These are phyloP conservation scores for Psophocarpus tetragonolobus DNA, from an alignment of 306 rosid genomes.

Conservation along the genomic window DNA sequence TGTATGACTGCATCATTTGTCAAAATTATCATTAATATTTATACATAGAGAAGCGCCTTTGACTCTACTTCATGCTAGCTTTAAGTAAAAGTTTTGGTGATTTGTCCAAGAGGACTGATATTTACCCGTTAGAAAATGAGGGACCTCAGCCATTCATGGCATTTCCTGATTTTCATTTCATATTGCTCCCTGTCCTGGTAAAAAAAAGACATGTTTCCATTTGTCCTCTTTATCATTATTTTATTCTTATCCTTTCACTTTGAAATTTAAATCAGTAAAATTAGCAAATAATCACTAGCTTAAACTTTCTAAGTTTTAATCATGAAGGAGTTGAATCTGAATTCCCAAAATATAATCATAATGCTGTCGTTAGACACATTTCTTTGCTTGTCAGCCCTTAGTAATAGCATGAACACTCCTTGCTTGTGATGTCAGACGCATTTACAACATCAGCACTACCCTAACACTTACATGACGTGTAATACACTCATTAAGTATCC, in stretches of 20 bases:
- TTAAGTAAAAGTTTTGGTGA: conserved; percentile 6
- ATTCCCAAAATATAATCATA: not conserved
- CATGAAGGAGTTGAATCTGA: not conserved
- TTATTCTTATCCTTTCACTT: conserved; percentile 17
- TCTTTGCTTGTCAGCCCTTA: too few relatives aligned
- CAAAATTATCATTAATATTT: conserved; percentile 4
- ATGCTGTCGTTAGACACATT: too few relatives aligned
- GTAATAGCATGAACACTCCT: not conserved
- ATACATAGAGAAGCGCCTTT: not conserved
- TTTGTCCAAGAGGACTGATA: conserved; percentile 12
- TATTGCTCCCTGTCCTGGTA: not conserved
- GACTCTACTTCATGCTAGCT: not conserved
- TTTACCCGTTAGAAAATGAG: conserved; percentile 22
- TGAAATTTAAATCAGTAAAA: conserved; percentile 1
- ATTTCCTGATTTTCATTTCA: conserved; percentile 18
- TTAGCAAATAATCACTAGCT: not conserved
- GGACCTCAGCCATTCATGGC: conserved; percentile 26
- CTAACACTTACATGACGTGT: not conserved
- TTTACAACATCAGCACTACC: not conserved
- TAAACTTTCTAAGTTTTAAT: not conserved
- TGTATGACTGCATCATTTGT: conserved; percentile 10
- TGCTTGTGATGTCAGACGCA: not conserved
- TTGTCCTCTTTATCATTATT: conserved; percentile 4
- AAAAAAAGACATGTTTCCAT: not conserved
- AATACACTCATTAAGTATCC: not conserved